Evolutionary conservation across 1,284 basidiomycete species (phyloP), one percentile per base, ranked within the genome.

Genomic region (Inonotus hispidus): DNA sequence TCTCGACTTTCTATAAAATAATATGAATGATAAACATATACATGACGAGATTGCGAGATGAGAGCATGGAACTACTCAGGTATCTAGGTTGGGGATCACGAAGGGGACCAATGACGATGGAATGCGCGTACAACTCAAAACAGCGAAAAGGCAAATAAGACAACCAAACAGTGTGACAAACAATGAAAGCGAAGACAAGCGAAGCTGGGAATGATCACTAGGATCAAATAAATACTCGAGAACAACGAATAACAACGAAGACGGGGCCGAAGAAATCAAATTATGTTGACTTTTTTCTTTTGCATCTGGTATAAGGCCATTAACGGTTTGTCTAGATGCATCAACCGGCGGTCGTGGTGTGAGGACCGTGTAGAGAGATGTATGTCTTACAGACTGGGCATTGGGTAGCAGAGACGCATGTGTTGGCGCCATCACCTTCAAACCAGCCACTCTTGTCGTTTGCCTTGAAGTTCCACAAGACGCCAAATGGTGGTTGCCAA

Each of bases 391-490:
- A 60, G 11, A n/a, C 14, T 2, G 59, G 52, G 41, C 59, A 60
- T 38, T 47, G 32, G 11, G 37, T 29, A n/a, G 29, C n/a, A 13
- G 59, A 60, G 4, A 47, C 10, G 19, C 41, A 54, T 3, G 43
- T 19, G 37, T 37, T 46, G 5, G 25, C 5, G 21, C 6, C 19
- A 46, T 29, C 13, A 7, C 55, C 47, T 25, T 61, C 60, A 11
- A 61, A 25, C 60, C 60, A 61, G 14, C 19, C 37, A 37, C 50
- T 61, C 2, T 1, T 23, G 23, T 29, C 32, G 35, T 46, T 38
- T 35, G 32, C 21, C 23, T 46, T 46, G 52, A 62, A 62, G 43
- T 58, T 62, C 56, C 56, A 62, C 25, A 62, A 37, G 6, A 56
- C 54, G 8, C 46, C 46, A 11, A 56, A 41, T 19, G 23, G 32